Evolutionary conservation across 306 rosid genomes (phyloP).

Genomic region (Cicer pinnatifidum): DNA sequence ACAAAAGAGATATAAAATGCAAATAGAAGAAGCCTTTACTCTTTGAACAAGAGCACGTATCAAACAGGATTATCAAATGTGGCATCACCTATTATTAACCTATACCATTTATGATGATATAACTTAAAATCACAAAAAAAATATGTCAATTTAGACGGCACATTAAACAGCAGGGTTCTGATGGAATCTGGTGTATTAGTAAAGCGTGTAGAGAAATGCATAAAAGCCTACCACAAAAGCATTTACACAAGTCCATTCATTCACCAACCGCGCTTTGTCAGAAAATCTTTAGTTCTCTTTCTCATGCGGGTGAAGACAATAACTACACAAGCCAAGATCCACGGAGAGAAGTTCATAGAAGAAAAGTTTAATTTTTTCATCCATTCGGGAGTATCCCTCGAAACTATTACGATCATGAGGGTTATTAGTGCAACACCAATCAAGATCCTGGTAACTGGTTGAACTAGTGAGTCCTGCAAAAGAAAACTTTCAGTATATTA

Average conservation of each 20-base stretch:
- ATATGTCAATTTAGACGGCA: slow-evolving; percentile 16
- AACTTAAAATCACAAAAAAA: background rate
- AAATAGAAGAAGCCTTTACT: slow-evolving; percentile 12
- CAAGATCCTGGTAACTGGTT: slow-evolving; percentile 86
- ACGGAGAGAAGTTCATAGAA: slow-evolving; percentile 74
- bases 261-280: slow-evolving; percentile 58
- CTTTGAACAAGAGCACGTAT: slow-evolving; percentile 28
- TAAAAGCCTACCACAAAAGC: slow-evolving; percentile 41
- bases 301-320: slow-evolving; percentile 84
- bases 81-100: slow-evolving; percentile 33
- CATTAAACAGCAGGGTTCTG: too few species aligned
- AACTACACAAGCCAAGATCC: slow-evolving; percentile 89
- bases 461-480: slow-evolving; percentile 78
- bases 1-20: background rate
- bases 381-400: slow-evolving; percentile 72
- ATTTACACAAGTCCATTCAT: background rate
- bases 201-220: slow-evolving; percentile 5
- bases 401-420: slow-evolving; percentile 61
- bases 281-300: slow-evolving; percentile 81
- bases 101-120: slow-evolving; percentile 21
- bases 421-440: slow-evolving; percentile 72
- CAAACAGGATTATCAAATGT: slow-evolving; percentile 17
- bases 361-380: slow-evolving; percentile 62
- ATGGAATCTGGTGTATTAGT: too few species aligned
- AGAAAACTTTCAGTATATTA: background rate